Evolutionary conservation across 2,329 filamentous ascomycete genomes (phyloP), one percentile per base, ranked within the genome.

Genomic region (Dryadomyces quercivorus): DNA sequence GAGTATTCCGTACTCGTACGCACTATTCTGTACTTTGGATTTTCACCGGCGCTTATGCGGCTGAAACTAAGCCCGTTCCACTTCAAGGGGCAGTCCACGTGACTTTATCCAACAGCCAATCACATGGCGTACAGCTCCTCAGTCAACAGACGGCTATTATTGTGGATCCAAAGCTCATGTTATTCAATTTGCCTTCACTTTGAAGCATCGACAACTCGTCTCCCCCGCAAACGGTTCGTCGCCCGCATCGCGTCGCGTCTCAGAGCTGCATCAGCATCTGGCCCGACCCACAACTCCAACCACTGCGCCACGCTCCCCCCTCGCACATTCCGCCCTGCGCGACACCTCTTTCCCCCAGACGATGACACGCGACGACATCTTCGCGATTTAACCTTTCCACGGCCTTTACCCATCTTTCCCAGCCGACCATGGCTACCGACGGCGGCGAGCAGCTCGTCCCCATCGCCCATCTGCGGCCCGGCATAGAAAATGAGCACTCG

Each of bases 391-490:
- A 40, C 5, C 10, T 7, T 12, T 40, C 12, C 10, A 40, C 36
- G 36, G 3, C 9, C 15, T 31, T 31, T 8, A 31, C 26, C 26
- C 26, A 31, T 31, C 26, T 31, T 31, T 31, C 8, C 26, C 26
- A 31, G 38, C 13, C 51, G 40, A 49, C 47, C 18, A 44, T 43
- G 51, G 42, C 51, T 18, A 22, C 43, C 18, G 44, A 57, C 43
- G 56, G 59, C 46, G 58, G 12, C 16, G 18, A 13, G 5, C 2
- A 26, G 20, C 7, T n/a, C 44, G 18, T 21, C 22, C 59, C 79
- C 18, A 84, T 85, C 61, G 73, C 81, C 8, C 70, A 78, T 57
- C 71, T 85, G 38, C 65, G 61, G 38, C 78, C 80, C 6, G 69
- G 73, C 9, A 62, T 81, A 6, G 6, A 31, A 4, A 65, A 74